phyloP scores from a whole-genome alignment of 345 rosid species.

The Murraya paniculata region DNA sequence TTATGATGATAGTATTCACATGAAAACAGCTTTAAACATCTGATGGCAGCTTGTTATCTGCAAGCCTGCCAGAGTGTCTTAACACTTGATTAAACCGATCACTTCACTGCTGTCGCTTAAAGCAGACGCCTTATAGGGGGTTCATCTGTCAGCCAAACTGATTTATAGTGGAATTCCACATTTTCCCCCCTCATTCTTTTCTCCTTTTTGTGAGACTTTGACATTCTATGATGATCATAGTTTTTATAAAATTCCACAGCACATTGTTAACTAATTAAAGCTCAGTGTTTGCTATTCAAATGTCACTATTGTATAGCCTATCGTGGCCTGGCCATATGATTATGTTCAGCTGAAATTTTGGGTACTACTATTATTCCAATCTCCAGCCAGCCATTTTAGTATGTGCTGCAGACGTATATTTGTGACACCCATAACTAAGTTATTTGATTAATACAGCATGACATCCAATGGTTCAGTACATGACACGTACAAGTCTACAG shows the following conservation, averaged over 20 bases:
- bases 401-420: background rate
- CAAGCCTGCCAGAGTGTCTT: constrained; percentile 40
- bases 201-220: constrained; percentile 8
- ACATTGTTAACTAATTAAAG: constrained; percentile 25
- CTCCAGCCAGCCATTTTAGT: constrained; percentile 8
- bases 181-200: background rate
- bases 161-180: constrained; percentile 8
- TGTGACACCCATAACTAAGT: background rate
- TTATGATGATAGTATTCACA: constrained; percentile 37
- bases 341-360: constrained; percentile 12
- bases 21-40: constrained; percentile 20
- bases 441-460: background rate
- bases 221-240: constrained; percentile 21
- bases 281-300: constrained; percentile 25
- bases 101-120: constrained; percentile 31
- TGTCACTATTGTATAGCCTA: constrained; percentile 1
- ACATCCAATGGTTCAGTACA: background rate
- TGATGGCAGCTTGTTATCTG: constrained; percentile 25
- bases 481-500: background rate
- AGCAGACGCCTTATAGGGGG: constrained; percentile 29
- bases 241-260: constrained; percentile 20
- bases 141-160: constrained; percentile 29
- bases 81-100: constrained; percentile 11
- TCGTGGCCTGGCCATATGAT: constrained; percentile 21
- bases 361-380: constrained; percentile 6